Evolutionary conservation across 352 stramenopile species (phyloP), one percentile per base, ranked within the genome.

Genomic region (Pilasporangium apinafurcum): DNA sequence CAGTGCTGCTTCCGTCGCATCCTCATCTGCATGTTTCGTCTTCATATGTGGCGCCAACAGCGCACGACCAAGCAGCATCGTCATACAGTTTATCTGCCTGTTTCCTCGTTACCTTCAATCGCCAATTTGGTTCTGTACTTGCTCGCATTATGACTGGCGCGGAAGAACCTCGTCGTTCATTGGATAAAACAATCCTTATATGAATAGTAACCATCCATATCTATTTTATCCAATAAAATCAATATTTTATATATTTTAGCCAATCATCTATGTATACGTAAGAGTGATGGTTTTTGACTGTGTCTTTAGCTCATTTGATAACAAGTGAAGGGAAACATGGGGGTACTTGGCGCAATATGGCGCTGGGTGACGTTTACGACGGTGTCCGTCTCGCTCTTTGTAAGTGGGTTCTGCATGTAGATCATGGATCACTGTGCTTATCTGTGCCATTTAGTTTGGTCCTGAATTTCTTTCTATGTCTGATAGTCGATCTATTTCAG

Each of bases 301-400:
- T n/a, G 32, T 22, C 9, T 37, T 37, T 2, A 12, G 22, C 9
- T 16, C 4, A 13, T 5, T 17, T 16, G 12, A 34, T 42, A 8
- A 35, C 18, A 6, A 25, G 22, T 22, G 14, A n/a, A 14, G 32
- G 14, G 16, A 31, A 37, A 6, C n/a, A 51, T 73, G 26, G 38
- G 39, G 26, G 54, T 37, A 46, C 29, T 70, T 25, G n/a, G n/a
- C n/a, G n/a, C n/a, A n/a, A n/a, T n/a, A n/a, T 54, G 40, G 45
- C 44, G 61, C 18, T 86, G 69, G 69, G 51, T 61, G 7, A 83
- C 65, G 28, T 73, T 83, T 44, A 86, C 74, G 4, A 69, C 62
- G 8, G 48, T 85, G 38, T 87, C 71, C 8, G 63, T 74, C 44
- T 31, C 56, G 39, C 39, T 78, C 25, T 86, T 86, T 46, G 74